Evolutionary conservation across 2,329 filamentous ascomycete species (phyloP).

Genomic region (Gremmenia infestans): DNA sequence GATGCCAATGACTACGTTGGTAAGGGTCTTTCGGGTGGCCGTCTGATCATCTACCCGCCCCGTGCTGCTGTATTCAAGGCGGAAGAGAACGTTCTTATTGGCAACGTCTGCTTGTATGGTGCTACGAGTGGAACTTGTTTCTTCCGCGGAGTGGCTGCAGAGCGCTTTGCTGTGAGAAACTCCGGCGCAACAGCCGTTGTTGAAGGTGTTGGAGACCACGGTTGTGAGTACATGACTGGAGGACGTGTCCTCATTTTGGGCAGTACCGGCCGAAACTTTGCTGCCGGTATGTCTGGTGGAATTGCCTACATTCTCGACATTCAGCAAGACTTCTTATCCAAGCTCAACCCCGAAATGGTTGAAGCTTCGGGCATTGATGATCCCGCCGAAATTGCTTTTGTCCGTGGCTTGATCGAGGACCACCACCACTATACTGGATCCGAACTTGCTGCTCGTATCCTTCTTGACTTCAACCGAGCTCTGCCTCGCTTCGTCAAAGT

Average conservation of each 20-base stretch:
- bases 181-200: slow-evolving; percentile 95
- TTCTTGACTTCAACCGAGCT: slow-evolving; percentile 92
- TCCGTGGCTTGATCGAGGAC: slow-evolving; percentile 89
- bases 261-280: slow-evolving; percentile 91
- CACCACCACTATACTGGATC: slow-evolving; percentile 98
- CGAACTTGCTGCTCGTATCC: slow-evolving; percentile 84
- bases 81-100: slow-evolving; percentile 90
- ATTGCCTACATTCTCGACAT: slow-evolving; percentile 94
- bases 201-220: slow-evolving; percentile 92
- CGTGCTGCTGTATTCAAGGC: slow-evolving; percentile 89
- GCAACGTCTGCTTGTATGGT: slow-evolving; percentile 93
- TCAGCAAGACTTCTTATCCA: slow-evolving; percentile 81
- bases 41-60: slow-evolving; percentile 88
- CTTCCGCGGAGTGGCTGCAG: slow-evolving; percentile 94
- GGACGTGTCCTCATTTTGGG: slow-evolving; percentile 85
- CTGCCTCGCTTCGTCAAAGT: slow-evolving; percentile 90
- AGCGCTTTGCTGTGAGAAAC: slow-evolving; percentile 95
- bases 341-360: slow-evolving; percentile 98
- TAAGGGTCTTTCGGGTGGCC: slow-evolving; percentile 90
- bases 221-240: slow-evolving; percentile 98
- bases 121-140: slow-evolving; percentile 87
- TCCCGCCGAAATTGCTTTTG: slow-evolving; percentile 80
- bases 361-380: slow-evolving; percentile 82
- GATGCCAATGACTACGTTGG: slow-evolving; percentile 96
- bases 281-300: slow-evolving; percentile 96